Percentiles rank a stretch among this genome's conserved stretches.
phyloP scores from a whole-genome alignment of 2,329 filamentous ascomycete species.

The Colletotrichum orbiculare region DNA sequence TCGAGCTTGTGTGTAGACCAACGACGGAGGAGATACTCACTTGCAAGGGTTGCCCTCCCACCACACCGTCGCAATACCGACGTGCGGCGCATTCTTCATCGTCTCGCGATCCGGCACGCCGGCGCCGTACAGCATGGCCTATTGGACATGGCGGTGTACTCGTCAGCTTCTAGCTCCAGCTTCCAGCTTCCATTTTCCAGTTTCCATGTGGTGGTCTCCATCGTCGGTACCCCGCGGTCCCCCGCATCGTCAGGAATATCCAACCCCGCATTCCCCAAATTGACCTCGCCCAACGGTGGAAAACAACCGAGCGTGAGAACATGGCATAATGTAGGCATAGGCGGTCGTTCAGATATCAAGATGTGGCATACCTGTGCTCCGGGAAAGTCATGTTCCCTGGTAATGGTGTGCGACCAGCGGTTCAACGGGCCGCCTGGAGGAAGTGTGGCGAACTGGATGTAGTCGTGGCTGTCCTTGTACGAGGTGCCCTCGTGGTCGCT shows the following conservation, averaged over 20 bases:
- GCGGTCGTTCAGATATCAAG: not conserved
- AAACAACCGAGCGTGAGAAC: no score
- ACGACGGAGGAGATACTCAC: slow-evolving; percentile 59
- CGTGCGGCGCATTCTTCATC: slow-evolving; percentile 92
- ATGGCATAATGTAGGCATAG: no score
- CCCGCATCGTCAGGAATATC: not conserved
- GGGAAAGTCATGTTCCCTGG: slow-evolving; percentile 88
- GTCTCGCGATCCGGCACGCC: slow-evolving; percentile 84
- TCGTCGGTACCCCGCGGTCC: slow-evolving; percentile 33
- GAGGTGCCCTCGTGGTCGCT: slow-evolving; percentile 17
- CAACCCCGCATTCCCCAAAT: slow-evolving; percentile 32
- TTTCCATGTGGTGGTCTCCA: not conserved
- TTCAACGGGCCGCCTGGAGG: slow-evolving; percentile 74
- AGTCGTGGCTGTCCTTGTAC: slow-evolving; percentile 62
- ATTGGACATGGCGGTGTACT: slow-evolving; percentile 7
- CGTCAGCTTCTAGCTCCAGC: slow-evolving; percentile 8
- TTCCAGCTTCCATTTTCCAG: not conserved
- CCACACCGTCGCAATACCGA: slow-evolving; percentile 93
- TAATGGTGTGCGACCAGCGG: slow-evolving; percentile 85
- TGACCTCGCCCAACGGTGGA: not conserved
- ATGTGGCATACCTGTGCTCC: slow-evolving; percentile 77
- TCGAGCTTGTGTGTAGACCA: not conserved
- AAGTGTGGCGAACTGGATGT: slow-evolving; percentile 63
- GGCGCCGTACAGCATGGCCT: slow-evolving; percentile 96
- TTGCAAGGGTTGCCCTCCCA: slow-evolving; percentile 99